Evolutionary conservation across 1,284 basidiomycete genomes (phyloP).

Genomic region (Fomitopsis schrenkii): DNA sequence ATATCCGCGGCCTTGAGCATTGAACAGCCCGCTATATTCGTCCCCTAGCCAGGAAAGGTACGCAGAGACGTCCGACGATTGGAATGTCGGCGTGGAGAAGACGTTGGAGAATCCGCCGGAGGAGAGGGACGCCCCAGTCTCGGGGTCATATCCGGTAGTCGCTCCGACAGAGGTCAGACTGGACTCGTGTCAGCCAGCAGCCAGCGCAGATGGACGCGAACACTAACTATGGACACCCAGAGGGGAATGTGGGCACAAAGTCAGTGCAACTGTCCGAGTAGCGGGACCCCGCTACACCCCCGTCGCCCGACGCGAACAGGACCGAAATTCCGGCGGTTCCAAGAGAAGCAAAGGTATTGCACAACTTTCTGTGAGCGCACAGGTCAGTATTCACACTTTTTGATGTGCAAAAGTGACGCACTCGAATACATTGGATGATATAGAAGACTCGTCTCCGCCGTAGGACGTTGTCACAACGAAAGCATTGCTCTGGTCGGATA

Average conservation of each 20-base stretch:
- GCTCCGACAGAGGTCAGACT: conserved; percentile 63
- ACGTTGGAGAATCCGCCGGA: conserved; percentile 47
- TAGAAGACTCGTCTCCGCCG: conserved; percentile 20
- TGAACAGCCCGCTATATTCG: conserved; percentile 26
- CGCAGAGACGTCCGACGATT: conserved; percentile 29
- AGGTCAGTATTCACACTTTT: conserved; percentile 10
- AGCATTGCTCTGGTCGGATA: conserved; percentile 35
- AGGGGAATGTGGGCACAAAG: conserved; percentile 73
- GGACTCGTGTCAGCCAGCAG: conserved; percentile 19
- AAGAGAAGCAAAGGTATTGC: conserved; percentile 58
- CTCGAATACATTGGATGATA: conserved; percentile 41
- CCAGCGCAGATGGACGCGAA: conserved; percentile 3
- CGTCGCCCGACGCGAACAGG: conserved; percentile 65
- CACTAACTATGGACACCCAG: conserved; percentile 50
- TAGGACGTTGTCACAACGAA: conserved; percentile 46
- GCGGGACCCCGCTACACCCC: conserved; percentile 60
- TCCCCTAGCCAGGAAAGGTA: conserved; percentile 28
- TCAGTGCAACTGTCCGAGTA: conserved; percentile 36
- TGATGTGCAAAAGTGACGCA: conserved; percentile 30
- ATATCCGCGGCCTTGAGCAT: conserved; percentile 27
- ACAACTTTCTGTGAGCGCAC: conserved; percentile 31
- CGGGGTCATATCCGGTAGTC: conserved; percentile 44
- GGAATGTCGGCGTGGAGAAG: conserved; percentile 39
- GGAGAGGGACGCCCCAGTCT: conserved; percentile 42
- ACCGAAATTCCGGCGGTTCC: conserved; percentile 59